phyloP scores from a whole-genome alignment of 2,329 filamentous ascomycete genomes.

The Helotiales sp. region DNA sequence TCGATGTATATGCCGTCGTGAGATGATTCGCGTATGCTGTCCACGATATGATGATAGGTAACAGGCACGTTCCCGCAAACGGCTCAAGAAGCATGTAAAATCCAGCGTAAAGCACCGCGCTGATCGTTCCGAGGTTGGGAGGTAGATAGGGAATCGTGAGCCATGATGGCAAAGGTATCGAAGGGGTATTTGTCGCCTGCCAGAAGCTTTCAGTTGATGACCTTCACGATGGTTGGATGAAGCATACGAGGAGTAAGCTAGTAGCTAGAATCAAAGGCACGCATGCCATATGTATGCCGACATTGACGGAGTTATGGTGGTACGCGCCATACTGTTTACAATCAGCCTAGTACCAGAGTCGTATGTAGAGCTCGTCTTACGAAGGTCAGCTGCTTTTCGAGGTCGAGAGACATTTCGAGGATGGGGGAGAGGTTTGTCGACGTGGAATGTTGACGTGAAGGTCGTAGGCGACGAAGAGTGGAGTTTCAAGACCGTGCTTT shows the following conservation, averaged over 20 bases:
- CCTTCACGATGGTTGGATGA: background rate
- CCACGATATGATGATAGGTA: constrained; percentile 72
- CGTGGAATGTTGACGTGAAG: constrained; percentile 10
- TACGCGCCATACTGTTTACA: constrained; percentile 74
- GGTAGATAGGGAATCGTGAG: constrained; percentile 67
- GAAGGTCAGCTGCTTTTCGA: constrained; percentile 81
- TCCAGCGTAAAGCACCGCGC: constrained; percentile 66
- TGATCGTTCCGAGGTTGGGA: constrained; percentile 65
- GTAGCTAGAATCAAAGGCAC: constrained; percentile 76
- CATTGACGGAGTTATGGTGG: constrained; percentile 75
- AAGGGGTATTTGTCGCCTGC: constrained; percentile 62
- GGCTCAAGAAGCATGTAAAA: constrained; percentile 93
- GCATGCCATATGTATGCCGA: constrained; percentile 77
- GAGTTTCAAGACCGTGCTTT: constrained; percentile 13
- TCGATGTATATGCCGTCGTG: constrained; percentile 47
- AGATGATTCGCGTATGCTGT: constrained; percentile 77
- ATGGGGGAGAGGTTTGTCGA: constrained; percentile 4
- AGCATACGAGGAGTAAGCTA: constrained; percentile 65
- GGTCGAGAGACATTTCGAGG: constrained; percentile 63
- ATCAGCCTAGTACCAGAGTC: constrained; percentile 13
- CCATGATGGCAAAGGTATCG: constrained; percentile 65
- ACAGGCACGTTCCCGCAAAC: constrained; percentile 78
- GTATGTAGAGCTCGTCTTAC: constrained; percentile 51
- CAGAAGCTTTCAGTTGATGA: constrained; percentile 24
- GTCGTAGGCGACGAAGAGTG: constrained; percentile 2